Evolutionary conservation across 179 eudicot species (phyloP), one percentile per base, ranked within the genome.

Genomic region (Silene vulgaris): DNA sequence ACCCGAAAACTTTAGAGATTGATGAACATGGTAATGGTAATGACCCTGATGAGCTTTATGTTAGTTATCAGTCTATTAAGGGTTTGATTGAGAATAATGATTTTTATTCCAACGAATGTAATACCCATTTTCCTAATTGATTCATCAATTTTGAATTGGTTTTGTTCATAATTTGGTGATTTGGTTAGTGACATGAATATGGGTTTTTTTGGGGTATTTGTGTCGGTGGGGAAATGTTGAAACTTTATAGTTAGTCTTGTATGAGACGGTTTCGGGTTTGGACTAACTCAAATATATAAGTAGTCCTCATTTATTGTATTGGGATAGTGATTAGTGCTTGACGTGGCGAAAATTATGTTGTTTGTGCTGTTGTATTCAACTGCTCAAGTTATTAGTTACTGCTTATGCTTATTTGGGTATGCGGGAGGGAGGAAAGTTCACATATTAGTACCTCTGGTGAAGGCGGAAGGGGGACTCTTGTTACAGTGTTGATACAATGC

Each of bases 51-150:
- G 84, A 85, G 37, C 72, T 87, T 0, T 82, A 75, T 71, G 84
- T 80, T 32, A 57, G 43, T 74, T 80, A 54, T 78, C 87, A 77
- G 28, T 75, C 71, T 84, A 71, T 88, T 77, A 90, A 85, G 74
- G 82, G 60, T 76, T 76, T 91, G 84, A 87, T 91, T 73, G 95
- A 91, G 84, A 87, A 85, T 30, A 91, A 90, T 82, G 90, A 90
- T 73, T 91, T 91, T 65, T 90, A 78, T 80, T 87, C 87, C 11
- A 67, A 88, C 52, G 95, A 91, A 30, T 91, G 94, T 78, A 87
- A 91, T 83, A 84, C 90, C 68, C 90, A 88, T 68, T 73, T 86
- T 37, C 26, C 26, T 4, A 7, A 35, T 35, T 81, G 65, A 57
- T 50, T 79, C 75, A 72, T 61, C 59, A 54, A 20, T 20, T 23